Percentiles rank a stretch among this genome's conserved stretches.
These are phyloP conservation scores for Fusarium sp. DNA, from an alignment of 2,329 filamentous ascomycete species.

Conservation along the genomic window DNA sequence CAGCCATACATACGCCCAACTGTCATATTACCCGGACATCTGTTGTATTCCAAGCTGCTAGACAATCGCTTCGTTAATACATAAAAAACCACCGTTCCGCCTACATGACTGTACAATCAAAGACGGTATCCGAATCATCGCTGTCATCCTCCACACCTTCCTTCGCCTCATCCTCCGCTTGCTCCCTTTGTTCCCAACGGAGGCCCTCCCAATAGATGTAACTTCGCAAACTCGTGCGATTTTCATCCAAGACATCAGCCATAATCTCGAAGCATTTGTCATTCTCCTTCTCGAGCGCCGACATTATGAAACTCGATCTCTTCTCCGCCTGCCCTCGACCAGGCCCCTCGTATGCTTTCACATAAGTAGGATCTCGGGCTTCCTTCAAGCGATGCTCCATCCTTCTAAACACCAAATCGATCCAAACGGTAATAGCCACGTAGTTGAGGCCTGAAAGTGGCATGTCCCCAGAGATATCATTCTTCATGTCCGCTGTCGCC, in stretches of 20 bases:
- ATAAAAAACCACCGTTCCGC: neutral
- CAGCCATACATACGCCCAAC: too few relatives aligned
- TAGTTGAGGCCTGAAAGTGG: conserved; percentile 57
- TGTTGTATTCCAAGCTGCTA: too few relatives aligned
- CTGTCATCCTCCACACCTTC: too few relatives aligned
- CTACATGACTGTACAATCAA: neutral
- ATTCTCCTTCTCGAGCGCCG: conserved; percentile 11
- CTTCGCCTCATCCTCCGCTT: too few relatives aligned
- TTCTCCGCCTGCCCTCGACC: neutral
- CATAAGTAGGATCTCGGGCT: conserved; percentile 41
- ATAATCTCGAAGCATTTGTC: conserved; percentile 23
- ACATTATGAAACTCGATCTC: conserved; percentile 11
- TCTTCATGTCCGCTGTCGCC: conserved; percentile 40
- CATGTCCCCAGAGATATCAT: conserved; percentile 14
- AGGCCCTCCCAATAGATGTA: conserved; percentile 41
- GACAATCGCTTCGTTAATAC: too few relatives aligned
- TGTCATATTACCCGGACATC: too few relatives aligned
- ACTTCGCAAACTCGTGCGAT: conserved; percentile 14
- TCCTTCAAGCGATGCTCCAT: conserved; percentile 51
- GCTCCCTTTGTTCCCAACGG: neutral
- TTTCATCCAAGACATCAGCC: conserved; percentile 10
- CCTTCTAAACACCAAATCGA: conserved; percentile 46
- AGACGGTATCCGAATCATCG: too few relatives aligned
- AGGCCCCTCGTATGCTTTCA: conserved; percentile 3
- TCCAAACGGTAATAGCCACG: conserved; percentile 43